Conservation (phyloP, 768 basidiomycete genomes). For the Fistulinella prunicolor region DNA sequence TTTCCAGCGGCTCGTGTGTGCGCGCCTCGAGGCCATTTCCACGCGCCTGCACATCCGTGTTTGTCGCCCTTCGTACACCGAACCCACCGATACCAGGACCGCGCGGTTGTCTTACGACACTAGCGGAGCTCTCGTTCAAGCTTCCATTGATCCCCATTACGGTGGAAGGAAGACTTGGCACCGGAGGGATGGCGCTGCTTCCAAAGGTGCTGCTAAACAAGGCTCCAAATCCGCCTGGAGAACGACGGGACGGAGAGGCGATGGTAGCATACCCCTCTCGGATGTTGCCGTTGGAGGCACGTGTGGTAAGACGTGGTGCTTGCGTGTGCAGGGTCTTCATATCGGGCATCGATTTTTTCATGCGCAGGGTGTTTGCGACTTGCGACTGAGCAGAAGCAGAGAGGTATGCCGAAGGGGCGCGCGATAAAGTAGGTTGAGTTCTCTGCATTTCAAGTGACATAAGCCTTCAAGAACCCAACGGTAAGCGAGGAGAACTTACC, state of each 20-base stretch:
- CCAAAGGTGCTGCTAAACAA: conserved; percentile 54
- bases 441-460: conserved; percentile 27
- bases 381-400: conserved; percentile 44
- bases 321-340: conserved; percentile 83
- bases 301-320: conserved; percentile 73
- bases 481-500: conserved; percentile 44
- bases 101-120: conserved; percentile 79
- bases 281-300: conserved; percentile 86
- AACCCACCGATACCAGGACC: conserved; percentile 82
- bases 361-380: conserved; percentile 59
- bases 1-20: conserved; percentile 84
- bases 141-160: conserved; percentile 47
- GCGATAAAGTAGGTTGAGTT: conserved; percentile 65
- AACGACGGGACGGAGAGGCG: conserved; percentile 75
- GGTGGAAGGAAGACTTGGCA: conserved; percentile 70
- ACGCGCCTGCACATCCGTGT: conserved; percentile 43
- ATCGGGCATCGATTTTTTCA: conserved; percentile 99
- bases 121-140: conserved; percentile 33
- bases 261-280: conserved; percentile 85
- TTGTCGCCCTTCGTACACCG: conserved; percentile 47
- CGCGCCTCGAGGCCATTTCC: conserved; percentile 73
- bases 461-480: conserved; percentile 14
- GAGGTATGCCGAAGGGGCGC: conserved; percentile 80
- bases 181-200: conserved; percentile 58
- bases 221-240: conserved; percentile 67